A percentile compares a stretch with the other conserved stretches of the same genome.
These are phyloP conservation scores for Hortiboletus flavorubellus DNA, from an alignment of 768 basidiomycete genomes.

Conservation along the genomic window DNA sequence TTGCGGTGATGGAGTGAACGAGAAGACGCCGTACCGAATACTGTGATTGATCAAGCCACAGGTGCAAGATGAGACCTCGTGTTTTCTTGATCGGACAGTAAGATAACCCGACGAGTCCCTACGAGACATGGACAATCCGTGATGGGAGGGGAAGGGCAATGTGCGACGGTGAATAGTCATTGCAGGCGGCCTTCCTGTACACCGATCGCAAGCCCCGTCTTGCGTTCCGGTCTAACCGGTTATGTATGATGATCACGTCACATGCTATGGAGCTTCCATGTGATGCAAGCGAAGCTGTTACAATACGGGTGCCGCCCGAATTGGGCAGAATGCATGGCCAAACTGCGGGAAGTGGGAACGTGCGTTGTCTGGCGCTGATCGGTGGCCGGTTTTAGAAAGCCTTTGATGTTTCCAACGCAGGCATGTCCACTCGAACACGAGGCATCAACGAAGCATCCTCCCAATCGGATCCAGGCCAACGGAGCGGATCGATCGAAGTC, in stretches of 20 bases:
- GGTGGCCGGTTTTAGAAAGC: conserved; percentile 2
- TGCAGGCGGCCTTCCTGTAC: neutral
- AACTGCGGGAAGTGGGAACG: conserved; percentile 5
- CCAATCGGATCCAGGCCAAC: conserved; percentile 37
- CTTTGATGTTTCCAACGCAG: conserved; percentile 4
- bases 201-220: neutral
- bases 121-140: neutral
- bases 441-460: conserved; percentile 53
- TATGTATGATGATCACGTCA: conserved; percentile 1
- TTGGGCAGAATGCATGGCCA: neutral
- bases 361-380: neutral
- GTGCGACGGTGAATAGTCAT: neutral
- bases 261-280: conserved; percentile 46
- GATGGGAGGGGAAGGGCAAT: neutral
- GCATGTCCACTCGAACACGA: conserved; percentile 55
- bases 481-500: conserved; percentile 54
- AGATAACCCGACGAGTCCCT: neutral
- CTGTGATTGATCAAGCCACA: conserved; percentile 10
- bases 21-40: neutral
- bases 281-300: conserved; percentile 47
- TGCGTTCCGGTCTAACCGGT: neutral
- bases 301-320: neutral
- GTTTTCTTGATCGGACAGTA: conserved; percentile 5
- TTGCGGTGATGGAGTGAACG: conserved; percentile 20
- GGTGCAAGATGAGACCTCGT: conserved; percentile 4